Conservation (phyloP, 2,329 filamentous ascomycete species). For the Rhynchosporium graminicola region DNA sequence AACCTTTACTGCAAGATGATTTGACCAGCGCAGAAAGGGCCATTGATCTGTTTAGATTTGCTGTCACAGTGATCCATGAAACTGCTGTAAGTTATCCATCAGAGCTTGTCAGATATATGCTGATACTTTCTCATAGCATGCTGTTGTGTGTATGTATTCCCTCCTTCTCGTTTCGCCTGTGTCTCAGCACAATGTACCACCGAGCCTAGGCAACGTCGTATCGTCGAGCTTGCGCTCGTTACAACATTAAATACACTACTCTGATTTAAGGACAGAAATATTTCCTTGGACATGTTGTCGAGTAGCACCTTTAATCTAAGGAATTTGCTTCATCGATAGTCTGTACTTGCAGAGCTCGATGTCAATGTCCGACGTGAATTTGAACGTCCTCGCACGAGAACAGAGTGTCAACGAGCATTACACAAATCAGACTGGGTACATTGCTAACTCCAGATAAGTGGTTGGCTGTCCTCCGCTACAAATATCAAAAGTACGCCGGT, state of each 20-base stretch:
- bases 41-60: conserved; percentile 4
- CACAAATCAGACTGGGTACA: too few species aligned
- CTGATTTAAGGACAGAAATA: too few species aligned
- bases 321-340: not conserved
- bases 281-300: too few species aligned
- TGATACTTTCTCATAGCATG: not conserved
- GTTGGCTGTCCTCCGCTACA: not conserved
- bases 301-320: not conserved
- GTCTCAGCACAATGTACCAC: too few species aligned
- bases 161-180: not conserved
- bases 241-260: too few species aligned
- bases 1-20: conserved; percentile 11
- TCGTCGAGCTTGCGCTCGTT: not conserved
- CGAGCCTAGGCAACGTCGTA: too few species aligned
- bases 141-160: not conserved
- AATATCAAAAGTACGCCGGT: not conserved
- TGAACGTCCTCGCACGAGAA: too few species aligned
- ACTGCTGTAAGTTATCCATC: not conserved
- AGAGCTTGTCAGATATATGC: not conserved
- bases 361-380: not conserved
- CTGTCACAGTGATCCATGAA: not conserved
- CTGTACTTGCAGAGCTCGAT: not conserved
- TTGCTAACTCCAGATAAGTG: not conserved
- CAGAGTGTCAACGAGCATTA: too few species aligned
- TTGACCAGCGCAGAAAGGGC: conserved; percentile 5